Evolutionary conservation across 2,329 filamentous ascomycete genomes (phyloP).

Genomic region (Colletotrichum godetiae): DNA sequence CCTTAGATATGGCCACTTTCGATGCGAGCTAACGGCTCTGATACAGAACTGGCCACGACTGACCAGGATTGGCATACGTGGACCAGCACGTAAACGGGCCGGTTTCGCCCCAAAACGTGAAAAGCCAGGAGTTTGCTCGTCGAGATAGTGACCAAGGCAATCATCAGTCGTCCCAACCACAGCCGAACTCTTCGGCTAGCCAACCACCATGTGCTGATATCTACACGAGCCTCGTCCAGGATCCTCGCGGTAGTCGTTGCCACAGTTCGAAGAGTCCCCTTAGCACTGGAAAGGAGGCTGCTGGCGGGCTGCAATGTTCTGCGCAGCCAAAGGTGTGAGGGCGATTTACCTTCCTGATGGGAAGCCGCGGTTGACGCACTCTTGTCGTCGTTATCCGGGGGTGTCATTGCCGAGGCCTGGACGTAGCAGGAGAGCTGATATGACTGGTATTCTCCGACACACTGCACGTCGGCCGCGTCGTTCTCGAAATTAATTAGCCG

Average conservation of each 20-base stretch:
- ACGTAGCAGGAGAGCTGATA: constrained; percentile 26
- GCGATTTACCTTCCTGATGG: not conserved
- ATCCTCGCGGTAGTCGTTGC: not conserved
- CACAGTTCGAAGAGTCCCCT: not conserved
- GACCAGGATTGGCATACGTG: constrained; percentile 23
- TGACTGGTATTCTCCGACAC: not conserved
- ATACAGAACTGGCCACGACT: not conserved
- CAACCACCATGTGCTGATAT: constrained; percentile 1
- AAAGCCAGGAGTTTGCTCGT: not conserved
- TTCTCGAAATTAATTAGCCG: not conserved
- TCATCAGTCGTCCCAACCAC: not conserved
- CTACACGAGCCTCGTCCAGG: not conserved
- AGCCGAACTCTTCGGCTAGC: not conserved
- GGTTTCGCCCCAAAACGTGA: not conserved
- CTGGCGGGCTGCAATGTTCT: not conserved
- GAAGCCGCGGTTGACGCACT: not conserved
- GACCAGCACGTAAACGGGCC: constrained; percentile 19
- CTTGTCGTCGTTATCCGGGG: not conserved
- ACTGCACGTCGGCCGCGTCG: not conserved
- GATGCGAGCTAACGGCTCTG: not conserved
- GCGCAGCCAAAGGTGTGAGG: not conserved
- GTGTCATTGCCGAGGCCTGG: not conserved
- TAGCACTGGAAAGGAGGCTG: not conserved
- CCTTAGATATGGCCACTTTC: not conserved
- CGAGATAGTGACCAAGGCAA: not conserved